phyloP scores from a whole-genome alignment of 768 basidiomycete genomes.

The Hortiboletus flavorubellus region DNA sequence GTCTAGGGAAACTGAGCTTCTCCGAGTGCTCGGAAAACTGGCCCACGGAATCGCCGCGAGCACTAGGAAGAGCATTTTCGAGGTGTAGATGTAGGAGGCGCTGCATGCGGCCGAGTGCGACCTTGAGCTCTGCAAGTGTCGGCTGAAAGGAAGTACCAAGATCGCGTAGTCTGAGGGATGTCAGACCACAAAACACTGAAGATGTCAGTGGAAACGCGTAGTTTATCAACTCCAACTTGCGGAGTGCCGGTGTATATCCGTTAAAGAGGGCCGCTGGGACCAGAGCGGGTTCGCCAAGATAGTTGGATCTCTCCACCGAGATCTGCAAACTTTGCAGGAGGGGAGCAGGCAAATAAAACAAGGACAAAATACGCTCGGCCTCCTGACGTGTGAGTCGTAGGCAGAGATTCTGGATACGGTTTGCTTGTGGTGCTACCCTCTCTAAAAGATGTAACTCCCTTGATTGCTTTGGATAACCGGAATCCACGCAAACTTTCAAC shows the following conservation, averaged over 20 bases:
- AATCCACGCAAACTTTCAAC: constrained; percentile 23
- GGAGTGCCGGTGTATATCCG: constrained; percentile 34
- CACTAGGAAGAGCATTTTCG: constrained; percentile 34
- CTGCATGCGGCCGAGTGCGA: constrained; percentile 35
- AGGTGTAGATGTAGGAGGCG: constrained; percentile 34
- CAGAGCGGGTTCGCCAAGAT: constrained; percentile 17
- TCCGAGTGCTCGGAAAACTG: neutral
- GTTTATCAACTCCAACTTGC: constrained; percentile 33
- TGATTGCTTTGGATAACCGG: constrained; percentile 25
- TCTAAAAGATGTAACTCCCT: constrained; percentile 29
- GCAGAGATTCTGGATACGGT: constrained; percentile 34
- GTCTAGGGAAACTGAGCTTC: constrained; percentile 6
- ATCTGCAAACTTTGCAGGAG: constrained; percentile 32
- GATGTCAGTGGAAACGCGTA: constrained; percentile 38
- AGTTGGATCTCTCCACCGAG: constrained; percentile 17
- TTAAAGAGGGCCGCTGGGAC: constrained; percentile 29
- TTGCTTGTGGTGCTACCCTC: constrained; percentile 30
- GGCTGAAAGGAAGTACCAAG: constrained; percentile 27
- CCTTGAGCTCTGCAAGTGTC: constrained; percentile 30
- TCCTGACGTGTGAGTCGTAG: constrained; percentile 20
- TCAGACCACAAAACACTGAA: constrained; percentile 34
- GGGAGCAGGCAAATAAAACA: constrained; percentile 27
- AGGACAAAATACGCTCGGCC: constrained; percentile 25
- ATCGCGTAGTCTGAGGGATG: constrained; percentile 35
- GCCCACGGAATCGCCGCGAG: neutral